Evolutionary conservation across 2,329 filamentous ascomycete genomes (phyloP), one percentile per base, ranked within the genome.

Genomic region (Alternaria gansuensis): DNA sequence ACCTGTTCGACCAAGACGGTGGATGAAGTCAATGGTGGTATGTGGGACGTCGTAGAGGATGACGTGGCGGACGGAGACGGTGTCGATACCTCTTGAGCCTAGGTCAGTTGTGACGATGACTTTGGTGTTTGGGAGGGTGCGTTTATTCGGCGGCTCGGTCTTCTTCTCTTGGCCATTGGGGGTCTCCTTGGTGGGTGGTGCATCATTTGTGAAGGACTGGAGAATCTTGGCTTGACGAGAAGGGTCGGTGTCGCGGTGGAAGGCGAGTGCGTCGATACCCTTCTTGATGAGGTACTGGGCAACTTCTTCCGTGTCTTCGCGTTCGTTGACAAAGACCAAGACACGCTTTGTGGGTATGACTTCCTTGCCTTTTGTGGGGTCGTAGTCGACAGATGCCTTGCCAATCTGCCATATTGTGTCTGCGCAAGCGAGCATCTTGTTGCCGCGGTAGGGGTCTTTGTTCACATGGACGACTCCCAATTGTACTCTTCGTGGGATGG

Each of bases 21-120:
- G 96, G 72, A 99, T 97, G 72, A 99, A 99, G 78, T 99, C 96
- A 60, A 99, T 96, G 0, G 93, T 96, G 0, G 92, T 96, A 75
- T 98, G 94, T 4, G 95, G 95, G n/a, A 99, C 94, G 75, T 99
- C 93, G 77, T 97, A 98, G 26, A 99, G 81, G 54, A 99, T 89
- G 51, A 99, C 95, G 67, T 96, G 92, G 57, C 91, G 86, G 17
- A 98, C 94, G 17, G 92, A 90, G 29, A 97, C 80, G 0, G 95
- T 99, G 77, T 99, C 95, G 69, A 99, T 97, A 63, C 95, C 95
- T 67, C 95, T 83, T 5, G 93, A 97, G 4, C 92, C 92, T 57
- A 99, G 81, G 77, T 99, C 95, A 0, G 95, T 99, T 11, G 93
- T 95, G 3, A 99, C 94, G 37, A 99, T 86, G 10, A 97, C 94